Base-by-base conservation (phyloP, 805 yeast species). In the Candida palmyrensis region DNA sequence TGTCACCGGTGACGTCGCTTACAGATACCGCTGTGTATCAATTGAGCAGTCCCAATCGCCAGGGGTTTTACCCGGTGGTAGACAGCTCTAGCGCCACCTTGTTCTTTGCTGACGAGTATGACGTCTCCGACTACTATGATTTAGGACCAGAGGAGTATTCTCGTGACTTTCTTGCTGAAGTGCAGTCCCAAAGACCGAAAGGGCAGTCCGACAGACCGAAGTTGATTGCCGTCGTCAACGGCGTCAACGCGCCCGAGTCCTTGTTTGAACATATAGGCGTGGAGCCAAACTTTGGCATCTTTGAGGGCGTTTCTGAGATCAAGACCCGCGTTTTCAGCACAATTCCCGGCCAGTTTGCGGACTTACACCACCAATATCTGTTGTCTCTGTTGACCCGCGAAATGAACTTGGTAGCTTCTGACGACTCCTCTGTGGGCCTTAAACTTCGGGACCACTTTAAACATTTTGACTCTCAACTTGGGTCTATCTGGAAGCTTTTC, bases 51-150 rank as follows among this genome's bases (percentile, higher is more conserved):
- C 14, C 13, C 12, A 12, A 12, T 6, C n/a, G n/a, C n/a, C 13
- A 27, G 11, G 24, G 29, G 22, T 14, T 16, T 17, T 20, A 19
- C n/a, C 32, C 31, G 7, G 22, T 27, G 13, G 34, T 33, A 13
- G 27, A 22, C 23, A 31, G 17, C 13, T 14, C 48, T 17, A 65
- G 63, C 31, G 66, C 73, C 2, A 48, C 60, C 20, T 47, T 62
- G 35, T 68, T 66, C 44, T 59, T 73, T 40, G 68, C 74, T 24
- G 75, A 71, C 42, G 62, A 58, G 36, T 57, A 68, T 33, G 72
- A 59, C 15, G 57, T 66, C 16, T 57, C 68, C 15, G 59, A 56
- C 15, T 49, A 51, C 38, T 63, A 59, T 41, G 45, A 51, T 20
- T 37, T 70, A 25, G 61, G 59, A 15, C 44, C 50, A n/a, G 41